Evolutionary conservation across 805 yeast genomes (phyloP), one percentile per base, ranked within the genome.

Genomic region (Candida lessepsii): DNA sequence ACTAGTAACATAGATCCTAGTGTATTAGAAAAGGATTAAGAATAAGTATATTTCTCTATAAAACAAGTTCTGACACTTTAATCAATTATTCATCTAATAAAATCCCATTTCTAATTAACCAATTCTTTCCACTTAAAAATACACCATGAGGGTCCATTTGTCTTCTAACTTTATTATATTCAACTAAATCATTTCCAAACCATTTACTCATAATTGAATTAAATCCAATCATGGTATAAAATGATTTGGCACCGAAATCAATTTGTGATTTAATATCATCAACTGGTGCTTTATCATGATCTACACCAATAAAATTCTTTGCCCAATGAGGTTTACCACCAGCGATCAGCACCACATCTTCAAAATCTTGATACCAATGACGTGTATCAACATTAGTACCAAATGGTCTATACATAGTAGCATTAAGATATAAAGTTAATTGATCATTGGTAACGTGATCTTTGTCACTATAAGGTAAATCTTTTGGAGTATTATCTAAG

Each of bases 301-400:
- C 58, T 35, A 66, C 50, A 1, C 96, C 95, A 41, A 86, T 69
- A 60, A 88, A 91, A 62, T 89, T 90, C 70, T 91, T 91, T 13
- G 99, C 99, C 99, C 99, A 91, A 61, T 91, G 99, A 2, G 99
- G 99, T 59, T 81, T 86, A 31, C 99, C 99, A 26, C 85, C 89
- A 20, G 84, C 89, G 19, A 78, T 80, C 37, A 72, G 73, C 72
- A 90, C 70, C 1, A 87, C 76, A 39, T 77, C 76, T 63, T 91
- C 99, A 61, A 91, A 91, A n/a, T 73, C 69, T 36, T 75, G 75
- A 63, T 76, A 91, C 96, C 97, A 91, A 49, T 78, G 73, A 33
- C 77, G 79, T 25, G 88, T 80, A 31, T 85, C 82, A 9, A 89
- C 82, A 53, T 81, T 75, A 41, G 77, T 75, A 25, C 76, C 74